Evolutionary conservation across 2,329 filamentous ascomycete genomes (phyloP), one percentile per base, ranked within the genome.

Genomic region (Lecanicillium sp.): DNA sequence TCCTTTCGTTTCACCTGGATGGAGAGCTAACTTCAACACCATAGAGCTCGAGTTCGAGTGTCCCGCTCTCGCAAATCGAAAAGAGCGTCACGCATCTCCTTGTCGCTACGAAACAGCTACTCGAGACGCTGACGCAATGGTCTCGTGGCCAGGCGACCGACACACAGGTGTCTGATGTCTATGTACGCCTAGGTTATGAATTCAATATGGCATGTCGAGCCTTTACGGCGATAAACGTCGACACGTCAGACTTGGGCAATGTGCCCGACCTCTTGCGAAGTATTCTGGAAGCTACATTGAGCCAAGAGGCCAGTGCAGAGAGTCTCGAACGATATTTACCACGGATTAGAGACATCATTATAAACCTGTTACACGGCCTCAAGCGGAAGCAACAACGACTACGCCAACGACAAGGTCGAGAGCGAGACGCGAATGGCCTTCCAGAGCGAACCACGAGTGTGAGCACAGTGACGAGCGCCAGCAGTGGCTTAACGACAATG

Each of bases 141-240:
- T 98, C 92, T 43, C 85, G 90, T 41, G 83, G 85, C 45, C 81
- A 85, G 52, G 89, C 92, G 39, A 89, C 87, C 46, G 92, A 98
- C 63, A 85, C 83, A 45, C 86, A 96, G 59, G 92, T 98, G 43
- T 96, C 92, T 11, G 92, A 98, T 59, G 92, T 98, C 51, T 98
- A 98, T 58, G 92, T 98, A 44, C 83, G 92, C 44, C 69, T 98
- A 45, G 92, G 92, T 33, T 98, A 98, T 64, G 92, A 98, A 63
- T 98, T 98, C 73, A 98, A 98, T 64, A 92, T 98, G 68, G 92
- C 92, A 19, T 96, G 90, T 61, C 83, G 92, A 40, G 90, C 92
- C 45, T 98, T 98, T 63, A 87, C 86, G 53, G 87, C 89, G 42
- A 98, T 98, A 54, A 92, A 94, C 45, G 92, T 98, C 46, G 92